Conservation (phyloP, 345 rosid genomes). For the rapeseed (Brassica napus) region Da-Ae NC_063450.1:38055501-38056000, state of each 20-base stretch:
- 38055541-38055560: conserved; percentile 52
- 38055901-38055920: background rate
- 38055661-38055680: conserved; percentile 29
- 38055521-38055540: conserved; percentile 28
- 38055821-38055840: background rate
- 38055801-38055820: background rate
- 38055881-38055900: background rate
- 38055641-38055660: conserved; percentile 36
- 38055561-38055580: conserved; percentile 59
- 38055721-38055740: conserved; percentile 33
- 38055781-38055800: background rate
- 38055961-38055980: too few relatives aligned
- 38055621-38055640: conserved; percentile 31
- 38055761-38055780: background rate
- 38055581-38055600: conserved; percentile 34
- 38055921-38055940: background rate
- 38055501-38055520: conserved; percentile 17
- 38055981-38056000: background rate
- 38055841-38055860: background rate
- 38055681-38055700: conserved; percentile 31
- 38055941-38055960: background rate
- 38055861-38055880: background rate
- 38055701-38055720: conserved; percentile 34
- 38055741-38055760: background rate
- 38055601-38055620: conserved; percentile 25